Conservation (phyloP, 2,329 filamentous ascomycete species). For the Trichoderma pleuroti region DNA sequence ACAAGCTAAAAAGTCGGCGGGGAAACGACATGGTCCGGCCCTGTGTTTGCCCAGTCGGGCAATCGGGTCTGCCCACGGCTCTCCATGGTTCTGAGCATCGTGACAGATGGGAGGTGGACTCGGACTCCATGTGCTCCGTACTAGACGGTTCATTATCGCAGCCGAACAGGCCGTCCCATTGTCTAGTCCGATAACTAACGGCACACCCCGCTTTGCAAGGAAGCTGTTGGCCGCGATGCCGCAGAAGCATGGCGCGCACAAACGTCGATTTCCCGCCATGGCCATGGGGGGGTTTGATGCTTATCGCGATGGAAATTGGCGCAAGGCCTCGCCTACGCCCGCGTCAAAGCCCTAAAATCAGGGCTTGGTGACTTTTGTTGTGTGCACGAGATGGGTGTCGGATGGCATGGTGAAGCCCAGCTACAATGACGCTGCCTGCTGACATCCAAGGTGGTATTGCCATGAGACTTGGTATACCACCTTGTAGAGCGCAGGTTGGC, state of each 20-base stretch:
- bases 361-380: slow-evolving; percentile 3
- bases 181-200: slow-evolving; percentile 2
- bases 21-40: slow-evolving; percentile 1
- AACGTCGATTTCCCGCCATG: background rate
- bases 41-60: slow-evolving; percentile 5
- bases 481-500: background rate
- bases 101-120: slow-evolving; percentile 5
- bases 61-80: slow-evolving; percentile 14
- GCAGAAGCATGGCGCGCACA: slow-evolving; percentile 5
- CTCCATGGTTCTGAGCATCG: background rate
- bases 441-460: background rate
- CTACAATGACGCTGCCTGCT: slow-evolving; percentile 4
- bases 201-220: slow-evolving; percentile 6
- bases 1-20: background rate
- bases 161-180: background rate
- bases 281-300: background rate
- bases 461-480: background rate
- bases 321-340: slow-evolving; percentile 7
- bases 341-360: slow-evolving; percentile 17
- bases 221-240: background rate
- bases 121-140: slow-evolving; percentile 4
- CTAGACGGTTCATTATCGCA: slow-evolving; percentile 10
- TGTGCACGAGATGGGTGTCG: background rate
- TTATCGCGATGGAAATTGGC: slow-evolving; percentile 16
- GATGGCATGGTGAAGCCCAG: background rate